Percentiles rank a stretch among this genome's conserved stretches.
Evolutionary conservation across 352 stramenopile species (phyloP).

Genomic region (Pilasporangium apinafurcum): DNA sequence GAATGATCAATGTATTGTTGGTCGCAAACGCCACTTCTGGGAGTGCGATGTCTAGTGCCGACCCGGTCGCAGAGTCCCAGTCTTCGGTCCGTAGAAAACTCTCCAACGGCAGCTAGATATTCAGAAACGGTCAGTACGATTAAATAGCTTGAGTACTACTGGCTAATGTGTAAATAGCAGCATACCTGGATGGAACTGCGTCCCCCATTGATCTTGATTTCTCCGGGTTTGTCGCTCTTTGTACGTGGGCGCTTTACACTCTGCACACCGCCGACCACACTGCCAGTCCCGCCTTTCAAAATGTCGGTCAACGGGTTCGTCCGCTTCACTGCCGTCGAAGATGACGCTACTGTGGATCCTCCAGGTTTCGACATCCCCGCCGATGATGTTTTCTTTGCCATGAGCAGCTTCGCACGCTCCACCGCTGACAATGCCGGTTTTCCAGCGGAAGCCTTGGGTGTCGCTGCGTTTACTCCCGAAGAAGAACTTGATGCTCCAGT

Average conservation of each 20-base stretch:
- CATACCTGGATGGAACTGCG: slow-evolving; percentile 57
- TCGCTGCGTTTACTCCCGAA: neutral
- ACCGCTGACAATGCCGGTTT: slow-evolving; percentile 51
- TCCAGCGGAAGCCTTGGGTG: slow-evolving; percentile 1
- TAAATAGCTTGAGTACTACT: no score
- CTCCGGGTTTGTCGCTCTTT: slow-evolving; percentile 65
- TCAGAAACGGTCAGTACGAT: neutral
- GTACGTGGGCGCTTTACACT: slow-evolving; percentile 58
- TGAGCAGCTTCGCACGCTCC: slow-evolving; percentile 68
- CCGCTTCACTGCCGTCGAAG: slow-evolving; percentile 50
- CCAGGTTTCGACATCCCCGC: neutral
- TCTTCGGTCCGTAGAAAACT: slow-evolving; percentile 73
- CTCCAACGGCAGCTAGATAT: slow-evolving; percentile 46
- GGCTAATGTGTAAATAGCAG: no score
- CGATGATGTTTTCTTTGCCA: slow-evolving; percentile 55
- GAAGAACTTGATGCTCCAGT: slow-evolving; percentile 1
- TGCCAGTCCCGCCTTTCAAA: slow-evolving; percentile 57
- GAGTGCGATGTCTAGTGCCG: slow-evolving; percentile 57
- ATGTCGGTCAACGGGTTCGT: slow-evolving; percentile 76
- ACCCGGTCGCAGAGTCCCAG: slow-evolving; percentile 64
- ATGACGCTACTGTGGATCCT: no score
- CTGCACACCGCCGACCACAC: slow-evolving; percentile 50
- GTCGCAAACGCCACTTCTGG: slow-evolving; percentile 71
- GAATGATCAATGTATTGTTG: slow-evolving; percentile 83
- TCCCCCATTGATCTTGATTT: slow-evolving; percentile 73